Percentiles rank a stretch among this genome's conserved stretches.
Evolutionary conservation across 306 rosid species (phyloP).

Genomic region (Ochetophila trinervis): DNA sequence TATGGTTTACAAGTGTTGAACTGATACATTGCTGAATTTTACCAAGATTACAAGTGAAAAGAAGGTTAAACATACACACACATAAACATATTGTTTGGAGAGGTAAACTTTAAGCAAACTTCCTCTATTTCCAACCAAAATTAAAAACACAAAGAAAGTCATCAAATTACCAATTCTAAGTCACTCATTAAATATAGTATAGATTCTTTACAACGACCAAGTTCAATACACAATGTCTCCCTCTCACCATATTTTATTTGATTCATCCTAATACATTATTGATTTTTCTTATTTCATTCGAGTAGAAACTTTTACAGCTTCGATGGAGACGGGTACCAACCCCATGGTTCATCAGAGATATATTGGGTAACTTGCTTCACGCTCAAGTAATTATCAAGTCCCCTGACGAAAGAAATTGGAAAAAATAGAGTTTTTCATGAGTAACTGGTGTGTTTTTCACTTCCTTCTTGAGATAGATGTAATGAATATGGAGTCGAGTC

Average conservation of each 20-base stretch:
- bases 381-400: constrained; percentile 79
- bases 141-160: not conserved
- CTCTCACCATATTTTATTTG: constrained; percentile 22
- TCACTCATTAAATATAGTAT: constrained; percentile 9
- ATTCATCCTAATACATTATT: constrained; percentile 2
- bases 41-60: too few species aligned
- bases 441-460: not conserved
- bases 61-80: too few species aligned
- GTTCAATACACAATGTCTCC: not conserved
- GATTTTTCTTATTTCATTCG: constrained; percentile 1
- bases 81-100: too few species aligned
- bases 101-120: too few species aligned
- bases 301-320: constrained; percentile 47
- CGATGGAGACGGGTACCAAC: constrained; percentile 88
- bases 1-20: too few species aligned
- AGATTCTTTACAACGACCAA: not conserved
- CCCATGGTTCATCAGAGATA: constrained; percentile 83
- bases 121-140: too few species aligned
- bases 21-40: too few species aligned
- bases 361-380: constrained; percentile 95
- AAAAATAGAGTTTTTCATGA: not conserved
- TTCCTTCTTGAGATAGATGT: not conserved
- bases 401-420: constrained; percentile 48
- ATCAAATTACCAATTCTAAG: not conserved
- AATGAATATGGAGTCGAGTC: not conserved